Evolutionary conservation across 2,329 filamentous ascomycete genomes (phyloP), one percentile per base, ranked within the genome.

Genomic region (Septoria linicola): DNA sequence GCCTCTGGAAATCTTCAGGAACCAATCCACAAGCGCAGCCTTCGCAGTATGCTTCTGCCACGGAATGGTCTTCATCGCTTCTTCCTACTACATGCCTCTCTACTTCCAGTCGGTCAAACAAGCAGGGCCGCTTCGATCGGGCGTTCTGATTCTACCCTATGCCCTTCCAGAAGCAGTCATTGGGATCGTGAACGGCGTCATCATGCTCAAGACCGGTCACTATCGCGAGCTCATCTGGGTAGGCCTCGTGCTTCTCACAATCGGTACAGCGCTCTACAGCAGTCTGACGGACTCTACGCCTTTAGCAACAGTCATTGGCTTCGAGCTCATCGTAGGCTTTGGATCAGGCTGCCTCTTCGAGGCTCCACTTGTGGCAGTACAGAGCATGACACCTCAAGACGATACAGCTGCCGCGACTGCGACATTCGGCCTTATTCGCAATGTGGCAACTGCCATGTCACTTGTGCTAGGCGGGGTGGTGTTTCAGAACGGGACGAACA

Each of bases 91-190:
- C 61, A 73, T 89, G 20, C 87, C 87, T 0, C 74, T 89, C 0
- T 90, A 85, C 68, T 84, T 88, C 47, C 87, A 91, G 65, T 78
- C 82, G 2, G 85, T 84, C 0, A 76, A 84, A 2, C 76, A 77
- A 43, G 80, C 80, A 1, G 76, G 76, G 0, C 82, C 84, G 0
- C 70, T 87, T 27, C 72, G 73, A n/a, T 87, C 82, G 0, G 77
- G 76, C 60, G 59, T 85, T 0, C 76, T 85, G 10, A 73, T 87
- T 2, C 72, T 89, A 0, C 84, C 86, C 0, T 78, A 84, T 34
- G 81, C 68, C 14, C 55, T 72, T 3, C 65, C 67, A 0, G 73
- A 75, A 50, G 74, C 78, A 1, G 53, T 73, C 6, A 65, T 70
- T 1, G 76, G 72, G 27, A 71, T 80, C 2, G 32, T 71, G 0